Evolutionary conservation across 225 moss, liverwort and hornwort genomes (phyloP), one percentile per base, ranked within the genome.

Genomic region (Antitrichia curtipendula): DNA sequence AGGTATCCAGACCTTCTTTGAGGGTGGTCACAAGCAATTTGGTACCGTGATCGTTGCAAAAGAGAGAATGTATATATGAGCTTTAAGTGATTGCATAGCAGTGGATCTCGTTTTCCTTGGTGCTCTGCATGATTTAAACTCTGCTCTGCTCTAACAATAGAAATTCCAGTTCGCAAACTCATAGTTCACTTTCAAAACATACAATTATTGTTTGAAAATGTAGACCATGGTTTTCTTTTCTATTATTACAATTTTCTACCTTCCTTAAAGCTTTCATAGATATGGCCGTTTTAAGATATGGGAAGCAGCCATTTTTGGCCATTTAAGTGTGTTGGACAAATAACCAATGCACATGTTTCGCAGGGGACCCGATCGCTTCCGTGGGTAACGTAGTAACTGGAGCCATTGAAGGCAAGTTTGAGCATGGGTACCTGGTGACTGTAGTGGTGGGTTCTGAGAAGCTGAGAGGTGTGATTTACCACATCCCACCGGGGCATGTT

Each of bases 401-500:
- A 34, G 69, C 94, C n/a, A 96, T 98, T 76, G 95, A 96, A 73
- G 95, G 94, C 53, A 98, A 98, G 84, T 91, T 98, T 72, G 96
- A 98, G 86, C 92, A 92, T 43, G 98, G 98, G 12, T 98, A 96
- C 86, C 85, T 96, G 87, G 94, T 98, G 27, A 94, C 96, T 16
- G 94, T 98, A 64, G 84, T 89, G 82, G 92, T 98, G 75, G 98
- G 96, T 25, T 90, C 91, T 15, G 98, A 98, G 91, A 96, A 90
- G 89, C 72, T 96, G 27, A 90, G 90, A 88, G 98, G 98, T 27
- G 93, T 98, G 60, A 87, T 98, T 10, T 98, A 98, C 78, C 96
- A 96, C 72, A 89, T 96, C 52, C 96, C 96, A 71, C 93, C 91
- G 7, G 93, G 89, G 41, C 86, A 83, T 64, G 87, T 34, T 36